Conservation (phyloP, 2,329 filamentous ascomycete species). For the Bipolaris oryzae region DNA sequence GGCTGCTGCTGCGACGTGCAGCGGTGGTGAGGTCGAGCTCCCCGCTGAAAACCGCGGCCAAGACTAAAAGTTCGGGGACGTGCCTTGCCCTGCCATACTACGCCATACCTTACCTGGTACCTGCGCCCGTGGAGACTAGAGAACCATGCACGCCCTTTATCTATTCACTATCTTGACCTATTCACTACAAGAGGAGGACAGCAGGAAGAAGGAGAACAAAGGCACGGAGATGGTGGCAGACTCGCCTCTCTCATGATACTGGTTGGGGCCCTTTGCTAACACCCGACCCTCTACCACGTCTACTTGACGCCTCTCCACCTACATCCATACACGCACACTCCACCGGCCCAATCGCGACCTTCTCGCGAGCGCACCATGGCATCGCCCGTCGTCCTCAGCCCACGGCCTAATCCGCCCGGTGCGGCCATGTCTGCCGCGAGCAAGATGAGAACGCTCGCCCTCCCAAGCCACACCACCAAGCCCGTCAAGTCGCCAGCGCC, state of each 20-base stretch:
- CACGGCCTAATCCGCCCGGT: conserved; percentile 34
- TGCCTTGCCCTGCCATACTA: conserved; percentile 4
- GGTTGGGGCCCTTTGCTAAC: not conserved
- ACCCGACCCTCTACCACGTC: not conserved
- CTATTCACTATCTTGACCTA: not conserved
- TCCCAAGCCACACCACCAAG: conserved; percentile 34
- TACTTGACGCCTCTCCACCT: not conserved
- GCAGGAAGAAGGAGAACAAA: not conserved
- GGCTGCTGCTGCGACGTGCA: conserved; percentile 14
- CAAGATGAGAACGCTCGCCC: conserved; percentile 44
- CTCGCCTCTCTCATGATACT: conserved; percentile 1
- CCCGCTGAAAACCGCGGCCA: conserved; percentile 35
- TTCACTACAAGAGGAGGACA: conserved; percentile 8
- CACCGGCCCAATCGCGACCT: not conserved
- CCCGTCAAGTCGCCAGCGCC: conserved; percentile 20
- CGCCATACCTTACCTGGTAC: not conserved
- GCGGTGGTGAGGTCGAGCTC: conserved; percentile 26
- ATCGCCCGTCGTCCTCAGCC: conserved; percentile 37
- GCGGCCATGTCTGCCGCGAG: conserved; percentile 17
- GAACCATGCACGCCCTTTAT: not conserved
- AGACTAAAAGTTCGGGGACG: conserved; percentile 27
- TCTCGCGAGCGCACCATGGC: conserved; percentile 24
- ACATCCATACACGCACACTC: not conserved
- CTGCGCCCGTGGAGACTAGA: not conserved
- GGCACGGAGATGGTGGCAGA: conserved; percentile 7